Percentiles rank a stretch among this genome's conserved stretches.
These are phyloP conservation scores for Russula emetica DNA, from an alignment of 768 basidiomycete genomes.

Conservation along the genomic window DNA sequence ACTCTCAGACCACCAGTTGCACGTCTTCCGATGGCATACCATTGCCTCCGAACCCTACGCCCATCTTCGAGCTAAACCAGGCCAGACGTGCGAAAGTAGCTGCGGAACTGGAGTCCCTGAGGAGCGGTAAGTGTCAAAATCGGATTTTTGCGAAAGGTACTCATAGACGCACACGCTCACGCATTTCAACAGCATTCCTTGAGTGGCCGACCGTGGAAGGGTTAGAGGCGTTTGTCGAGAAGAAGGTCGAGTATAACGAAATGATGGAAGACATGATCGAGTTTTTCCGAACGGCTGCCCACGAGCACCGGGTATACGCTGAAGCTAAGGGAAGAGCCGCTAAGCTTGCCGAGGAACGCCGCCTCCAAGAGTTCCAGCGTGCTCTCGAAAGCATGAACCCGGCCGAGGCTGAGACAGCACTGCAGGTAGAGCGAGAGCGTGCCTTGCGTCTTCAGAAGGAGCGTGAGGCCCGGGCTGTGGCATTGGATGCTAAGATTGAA, in stretches of 20 bases:
- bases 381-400: conserved; percentile 1
- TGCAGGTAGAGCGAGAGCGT: background rate
- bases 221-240: conserved; percentile 15
- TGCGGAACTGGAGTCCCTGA: background rate
- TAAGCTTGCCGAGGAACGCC: background rate
- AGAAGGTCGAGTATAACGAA: conserved; percentile 1
- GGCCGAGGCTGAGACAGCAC: background rate
- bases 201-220: conserved; percentile 7
- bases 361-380: background rate
- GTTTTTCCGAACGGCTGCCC: background rate
- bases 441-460: background rate
- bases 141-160: background rate
- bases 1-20: background rate
- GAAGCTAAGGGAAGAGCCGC: background rate
- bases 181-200: conserved; percentile 5
- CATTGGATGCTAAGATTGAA: background rate
- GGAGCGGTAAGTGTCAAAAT: background rate
- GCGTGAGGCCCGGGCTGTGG: background rate
- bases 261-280: background rate
- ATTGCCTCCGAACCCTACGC: background rate
- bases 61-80: background rate
- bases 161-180: background rate
- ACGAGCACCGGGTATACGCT: background rate
- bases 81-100: background rate
- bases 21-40: background rate